phyloP scores from a whole-genome alignment of 768 basidiomycete genomes.

The Leccinum fibrillosum region DNA sequence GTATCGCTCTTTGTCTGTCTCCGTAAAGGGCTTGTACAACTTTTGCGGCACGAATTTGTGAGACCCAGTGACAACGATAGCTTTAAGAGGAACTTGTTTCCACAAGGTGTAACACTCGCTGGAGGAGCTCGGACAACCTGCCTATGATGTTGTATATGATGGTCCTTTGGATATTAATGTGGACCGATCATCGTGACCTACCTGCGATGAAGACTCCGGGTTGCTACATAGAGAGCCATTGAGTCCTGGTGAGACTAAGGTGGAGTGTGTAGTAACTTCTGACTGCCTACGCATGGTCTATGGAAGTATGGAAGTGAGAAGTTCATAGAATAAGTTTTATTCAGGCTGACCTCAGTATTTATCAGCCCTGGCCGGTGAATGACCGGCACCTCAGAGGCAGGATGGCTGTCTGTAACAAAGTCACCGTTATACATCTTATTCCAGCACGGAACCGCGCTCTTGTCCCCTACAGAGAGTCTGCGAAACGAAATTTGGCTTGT shows the following conservation, averaged over 20 bases:
- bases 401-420: background rate
- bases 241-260: background rate
- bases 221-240: background rate
- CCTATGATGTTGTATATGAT: slow-evolving; percentile 3
- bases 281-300: background rate
- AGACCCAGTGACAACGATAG: slow-evolving; percentile 26
- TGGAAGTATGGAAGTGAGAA: background rate
- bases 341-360: background rate
- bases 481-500: background rate
- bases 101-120: slow-evolving; percentile 14
- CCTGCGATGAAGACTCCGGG: background rate
- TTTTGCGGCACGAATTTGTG: slow-evolving; percentile 59
- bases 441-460: background rate
- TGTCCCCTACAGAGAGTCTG: background rate
- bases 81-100: slow-evolving; percentile 8
- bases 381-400: background rate
- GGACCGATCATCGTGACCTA: background rate
- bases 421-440: background rate
- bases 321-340: background rate
- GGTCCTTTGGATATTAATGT: background rate
- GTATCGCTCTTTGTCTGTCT: slow-evolving; percentile 72
- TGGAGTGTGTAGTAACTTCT: background rate
- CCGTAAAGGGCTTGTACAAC: slow-evolving; percentile 74
- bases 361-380: background rate
- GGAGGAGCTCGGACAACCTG: slow-evolving; percentile 1